Percentiles rank a stretch among this genome's conserved stretches.
phyloP scores from a whole-genome alignment of 1,139 yeast genomes.

The Blastobotrys indianensis region DNA sequence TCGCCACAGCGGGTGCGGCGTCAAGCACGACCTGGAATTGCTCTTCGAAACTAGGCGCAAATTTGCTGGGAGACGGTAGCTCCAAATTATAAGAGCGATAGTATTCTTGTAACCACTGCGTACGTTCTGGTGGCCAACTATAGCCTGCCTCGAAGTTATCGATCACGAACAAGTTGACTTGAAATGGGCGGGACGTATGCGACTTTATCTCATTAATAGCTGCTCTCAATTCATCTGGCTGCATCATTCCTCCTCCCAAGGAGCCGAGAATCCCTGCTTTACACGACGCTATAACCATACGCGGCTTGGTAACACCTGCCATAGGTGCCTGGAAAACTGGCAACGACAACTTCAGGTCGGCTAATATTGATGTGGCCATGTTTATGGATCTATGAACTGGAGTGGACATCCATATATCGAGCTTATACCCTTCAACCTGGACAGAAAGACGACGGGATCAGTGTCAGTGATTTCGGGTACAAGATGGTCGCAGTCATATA shows the following conservation, averaged over 20 bases:
- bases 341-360: not conserved
- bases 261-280: conserved; percentile 45
- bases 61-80: conserved; percentile 13
- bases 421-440: too few relatives aligned
- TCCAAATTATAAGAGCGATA: conserved; percentile 14
- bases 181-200: conserved; percentile 26
- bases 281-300: conserved; percentile 38
- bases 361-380: too few relatives aligned
- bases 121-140: conserved; percentile 10
- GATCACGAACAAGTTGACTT: conserved; percentile 38
- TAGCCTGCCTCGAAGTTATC: conserved; percentile 13
- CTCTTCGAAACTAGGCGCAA: conserved; percentile 19
- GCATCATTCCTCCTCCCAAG: conserved; percentile 39
- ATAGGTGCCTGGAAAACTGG: conserved; percentile 48
- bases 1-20: conserved; percentile 34
- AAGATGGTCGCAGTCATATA: too few relatives aligned
- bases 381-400: too few relatives aligned
- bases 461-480: too few relatives aligned
- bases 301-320: conserved; percentile 43
- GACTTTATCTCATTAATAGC: conserved; percentile 16
- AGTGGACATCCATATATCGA: too few relatives aligned
- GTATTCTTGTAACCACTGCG: conserved; percentile 15
- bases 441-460: too few relatives aligned
- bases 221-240: conserved; percentile 23
- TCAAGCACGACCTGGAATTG: conserved; percentile 20